These are phyloP conservation scores for Yamadazyma songkhlaensis DNA, from an alignment of 1,139 yeast species.

Conservation along the genomic window DNA sequence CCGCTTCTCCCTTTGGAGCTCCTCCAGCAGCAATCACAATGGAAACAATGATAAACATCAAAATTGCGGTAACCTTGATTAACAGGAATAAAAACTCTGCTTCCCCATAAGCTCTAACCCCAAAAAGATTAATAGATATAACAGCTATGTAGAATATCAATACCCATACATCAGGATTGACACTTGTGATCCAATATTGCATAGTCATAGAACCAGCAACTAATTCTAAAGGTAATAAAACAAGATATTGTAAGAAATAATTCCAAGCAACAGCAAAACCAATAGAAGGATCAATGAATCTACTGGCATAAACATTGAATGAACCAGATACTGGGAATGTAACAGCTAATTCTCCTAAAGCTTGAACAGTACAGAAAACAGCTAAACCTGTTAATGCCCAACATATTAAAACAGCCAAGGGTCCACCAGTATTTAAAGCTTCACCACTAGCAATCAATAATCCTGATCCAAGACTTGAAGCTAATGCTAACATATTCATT, in stretches of 20 bases:
- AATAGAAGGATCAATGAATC: conserved; percentile 39
- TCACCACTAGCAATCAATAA: conserved; percentile 31
- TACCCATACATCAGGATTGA: conserved; percentile 41
- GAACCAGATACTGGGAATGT: conserved; percentile 42
- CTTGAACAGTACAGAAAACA: conserved; percentile 37
- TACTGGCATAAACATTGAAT: conserved; percentile 36
- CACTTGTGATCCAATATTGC: conserved; percentile 35
- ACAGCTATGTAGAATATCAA: conserved; percentile 36
- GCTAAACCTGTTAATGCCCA: conserved; percentile 30
- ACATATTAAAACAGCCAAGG: conserved; percentile 62
- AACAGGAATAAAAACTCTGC: conserved; percentile 39
- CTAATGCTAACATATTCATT: conserved; percentile 70
- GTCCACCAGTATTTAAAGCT: conserved; percentile 56
- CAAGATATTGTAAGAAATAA: conserved; percentile 39
- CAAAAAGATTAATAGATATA: conserved; percentile 35
- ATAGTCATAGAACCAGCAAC: conserved; percentile 42
- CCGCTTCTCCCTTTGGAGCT: conserved; percentile 32
- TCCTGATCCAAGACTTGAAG: conserved; percentile 74
- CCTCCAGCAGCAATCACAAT: conserved; percentile 44
- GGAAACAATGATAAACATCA: conserved; percentile 41
- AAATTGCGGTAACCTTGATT: conserved; percentile 37
- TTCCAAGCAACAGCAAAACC: conserved; percentile 48
- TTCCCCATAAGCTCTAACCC: conserved; percentile 45
- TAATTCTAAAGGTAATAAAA: conserved; percentile 31
- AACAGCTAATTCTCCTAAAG: conserved; percentile 37